These are phyloP conservation scores for Cephalotrichum gorgonifer DNA, from an alignment of 2,329 filamentous ascomycete genomes.

Conservation along the genomic window DNA sequence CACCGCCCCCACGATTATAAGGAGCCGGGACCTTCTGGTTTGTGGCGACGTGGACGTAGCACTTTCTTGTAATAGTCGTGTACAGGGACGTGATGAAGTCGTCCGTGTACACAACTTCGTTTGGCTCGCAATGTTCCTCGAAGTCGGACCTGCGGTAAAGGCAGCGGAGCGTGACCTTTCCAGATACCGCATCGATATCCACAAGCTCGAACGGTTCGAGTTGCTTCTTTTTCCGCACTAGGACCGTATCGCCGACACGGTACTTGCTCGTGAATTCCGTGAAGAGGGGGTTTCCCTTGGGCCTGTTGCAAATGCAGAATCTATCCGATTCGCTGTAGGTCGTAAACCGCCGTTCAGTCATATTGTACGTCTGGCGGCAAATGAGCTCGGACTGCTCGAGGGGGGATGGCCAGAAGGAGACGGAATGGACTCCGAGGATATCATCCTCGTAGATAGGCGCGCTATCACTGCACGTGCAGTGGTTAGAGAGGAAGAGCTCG, in stretches of 20 bases:
- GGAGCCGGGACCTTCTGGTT: conserved; percentile 40
- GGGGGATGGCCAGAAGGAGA: conserved; percentile 47
- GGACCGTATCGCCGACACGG: conserved; percentile 48
- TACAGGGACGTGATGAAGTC: conserved; percentile 24
- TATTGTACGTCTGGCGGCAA: conserved; percentile 59
- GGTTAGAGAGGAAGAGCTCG: conserved; percentile 67
- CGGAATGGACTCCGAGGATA: conserved; percentile 43
- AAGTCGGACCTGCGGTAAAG: conserved; percentile 38
- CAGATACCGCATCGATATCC: conserved; percentile 11
- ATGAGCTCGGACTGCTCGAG: conserved; percentile 45
- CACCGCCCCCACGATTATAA: conserved; percentile 55
- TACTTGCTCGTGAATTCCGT: conserved; percentile 20
- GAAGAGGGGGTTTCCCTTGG: conserved; percentile 12
- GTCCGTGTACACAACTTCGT: conserved; percentile 50
- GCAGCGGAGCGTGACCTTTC: conserved; percentile 32
- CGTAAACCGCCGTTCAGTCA: conserved; percentile 49
- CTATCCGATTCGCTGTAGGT: conserved; percentile 46
- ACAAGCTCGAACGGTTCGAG: conserved; percentile 55
- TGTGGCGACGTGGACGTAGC: conserved; percentile 47
- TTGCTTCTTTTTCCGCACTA: conserved; percentile 25
- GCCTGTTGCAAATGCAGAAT: conserved; percentile 27
- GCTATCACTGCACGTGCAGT: conserved; percentile 52
- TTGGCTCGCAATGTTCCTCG: conserved; percentile 29
- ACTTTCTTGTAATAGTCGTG: conserved; percentile 39
- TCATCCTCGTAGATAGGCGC: conserved; percentile 38